Evolutionary conservation across 495 filamentous ascomycete species (phyloP).

Genomic region (Trichoderma asperelloides): DNA sequence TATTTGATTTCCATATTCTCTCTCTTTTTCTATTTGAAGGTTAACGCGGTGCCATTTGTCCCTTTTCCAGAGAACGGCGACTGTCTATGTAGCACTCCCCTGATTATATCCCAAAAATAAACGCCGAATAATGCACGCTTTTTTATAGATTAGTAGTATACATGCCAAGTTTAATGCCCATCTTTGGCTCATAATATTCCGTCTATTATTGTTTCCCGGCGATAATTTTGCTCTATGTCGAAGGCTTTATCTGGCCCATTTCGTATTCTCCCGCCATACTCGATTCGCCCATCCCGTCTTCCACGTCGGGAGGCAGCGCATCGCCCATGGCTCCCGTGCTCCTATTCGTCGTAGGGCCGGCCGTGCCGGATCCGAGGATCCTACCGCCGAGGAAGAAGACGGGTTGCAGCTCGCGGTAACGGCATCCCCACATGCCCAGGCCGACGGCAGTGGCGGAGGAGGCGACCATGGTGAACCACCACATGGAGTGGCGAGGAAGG

Average conservation of each 20-base stretch:
- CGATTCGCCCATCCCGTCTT: constrained; percentile 21
- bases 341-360: constrained; percentile 14
- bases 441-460: constrained; percentile 61
- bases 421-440: constrained; percentile 82
- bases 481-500: constrained; percentile 66
- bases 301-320: constrained; percentile 11
- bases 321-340: constrained; percentile 10
- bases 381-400: constrained; percentile 72
- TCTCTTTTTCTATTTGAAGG: background rate
- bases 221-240: background rate
- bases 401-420: constrained; percentile 77
- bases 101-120: background rate
- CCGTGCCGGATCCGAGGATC: constrained; percentile 15
- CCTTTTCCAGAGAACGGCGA: background rate
- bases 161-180: background rate
- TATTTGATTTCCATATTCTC: background rate
- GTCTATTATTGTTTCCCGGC: background rate
- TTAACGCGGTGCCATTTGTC: background rate
- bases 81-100: background rate
- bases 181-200: background rate
- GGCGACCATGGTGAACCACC: constrained; percentile 74
- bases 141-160: background rate
- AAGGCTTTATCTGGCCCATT: constrained; percentile 32
- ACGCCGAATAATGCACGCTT: constrained; percentile 6
- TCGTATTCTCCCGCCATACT: constrained; percentile 35